Base-by-base conservation (phyloP, 2,329 filamentous ascomycete species). In the Eutypella sp. region DNA sequence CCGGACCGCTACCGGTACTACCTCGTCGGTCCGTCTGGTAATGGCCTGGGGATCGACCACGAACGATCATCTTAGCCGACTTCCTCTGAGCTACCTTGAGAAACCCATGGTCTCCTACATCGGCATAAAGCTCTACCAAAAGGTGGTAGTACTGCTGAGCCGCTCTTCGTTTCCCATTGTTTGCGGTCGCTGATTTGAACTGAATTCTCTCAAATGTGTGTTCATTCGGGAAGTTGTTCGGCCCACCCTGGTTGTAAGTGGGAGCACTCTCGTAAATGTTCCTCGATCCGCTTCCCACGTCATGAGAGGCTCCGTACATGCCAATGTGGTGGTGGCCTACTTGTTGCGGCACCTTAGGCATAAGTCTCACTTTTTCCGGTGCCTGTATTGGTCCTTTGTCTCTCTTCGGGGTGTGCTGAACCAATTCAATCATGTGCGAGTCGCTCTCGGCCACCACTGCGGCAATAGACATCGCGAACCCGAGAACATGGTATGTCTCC, bases 91-190 rank as follows among this genome's bases (percentile, higher is more conserved):
- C 87, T 42, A 93, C 73, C 60, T 85, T 85, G 57, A 90, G 70
- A 69, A 78, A 90, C 25, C 78, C 74, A 1, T 67, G 71, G 25
- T 65, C 60, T 2, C 80, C 75, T 7, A 89, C 70, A 52, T 91
- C 83, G 7, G 79, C 88, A 66, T 82, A 89, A 1, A 95, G 79
- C 62, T 95, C 89, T 4, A 95, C 84, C 39, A 95, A 80, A n/a
- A 96, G 75, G 57, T 93, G 88, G 60, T 95, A 96, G 65, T 90
- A 95, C 57, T 96, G 91, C 61, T 96, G 90, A 16, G 90, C 89
- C 1, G 90, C 90, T 46, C 91, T 77, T 55, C 91, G 78, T 65
- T 95, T 95, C 40, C 90, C 90, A 55, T 96, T 96, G 69, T 96
- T 96, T 20, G 89, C 89, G 0, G 90, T 96, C 1, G 91, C 90